Evolutionary conservation across 306 rosid species (phyloP).

Genomic region (Acmispon strigosus): DNA sequence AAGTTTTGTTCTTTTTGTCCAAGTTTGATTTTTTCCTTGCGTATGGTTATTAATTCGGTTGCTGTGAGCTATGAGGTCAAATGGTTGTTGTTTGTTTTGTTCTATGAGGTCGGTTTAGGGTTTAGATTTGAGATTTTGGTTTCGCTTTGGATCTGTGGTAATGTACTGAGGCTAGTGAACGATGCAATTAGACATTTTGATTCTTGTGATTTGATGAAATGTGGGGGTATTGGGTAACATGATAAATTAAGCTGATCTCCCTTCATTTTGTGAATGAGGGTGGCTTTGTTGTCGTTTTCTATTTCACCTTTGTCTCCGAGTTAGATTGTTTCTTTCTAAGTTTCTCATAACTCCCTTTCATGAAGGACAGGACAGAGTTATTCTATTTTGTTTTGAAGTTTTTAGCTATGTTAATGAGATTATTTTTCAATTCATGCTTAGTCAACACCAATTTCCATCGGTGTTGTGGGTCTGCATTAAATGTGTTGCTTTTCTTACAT

Average conservation of each 20-base stretch:
- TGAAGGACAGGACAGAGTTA: not conserved
- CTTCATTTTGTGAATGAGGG: not conserved
- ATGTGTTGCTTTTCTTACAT: conserved; percentile 8
- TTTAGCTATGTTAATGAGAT: not conserved
- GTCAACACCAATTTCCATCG: not conserved
- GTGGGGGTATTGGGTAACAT: not conserved
- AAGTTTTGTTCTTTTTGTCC: not conserved
- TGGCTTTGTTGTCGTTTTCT: conserved; percentile 2
- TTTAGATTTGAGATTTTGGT: conserved; percentile 32
- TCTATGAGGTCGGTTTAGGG: conserved; percentile 33
- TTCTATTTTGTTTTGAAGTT: not conserved
- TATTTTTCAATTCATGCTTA: not conserved
- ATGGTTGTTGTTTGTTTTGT: conserved; percentile 18
- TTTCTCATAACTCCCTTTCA: not conserved
- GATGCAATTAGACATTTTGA: not conserved
- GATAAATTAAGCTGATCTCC: conserved; percentile 4
- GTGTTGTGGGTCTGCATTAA: not conserved
- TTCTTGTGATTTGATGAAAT: not conserved
- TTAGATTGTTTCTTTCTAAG: not conserved
- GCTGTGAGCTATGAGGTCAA: not conserved
- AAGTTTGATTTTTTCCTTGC: not conserved
- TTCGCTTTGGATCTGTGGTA: conserved; percentile 20
- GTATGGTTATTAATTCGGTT: not conserved
- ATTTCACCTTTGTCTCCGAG: not conserved
- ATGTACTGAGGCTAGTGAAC: conserved; percentile 10